Base-by-base conservation (phyloP, 176 grass and related monocot genomes). In the Stipa capillata region DNA sequence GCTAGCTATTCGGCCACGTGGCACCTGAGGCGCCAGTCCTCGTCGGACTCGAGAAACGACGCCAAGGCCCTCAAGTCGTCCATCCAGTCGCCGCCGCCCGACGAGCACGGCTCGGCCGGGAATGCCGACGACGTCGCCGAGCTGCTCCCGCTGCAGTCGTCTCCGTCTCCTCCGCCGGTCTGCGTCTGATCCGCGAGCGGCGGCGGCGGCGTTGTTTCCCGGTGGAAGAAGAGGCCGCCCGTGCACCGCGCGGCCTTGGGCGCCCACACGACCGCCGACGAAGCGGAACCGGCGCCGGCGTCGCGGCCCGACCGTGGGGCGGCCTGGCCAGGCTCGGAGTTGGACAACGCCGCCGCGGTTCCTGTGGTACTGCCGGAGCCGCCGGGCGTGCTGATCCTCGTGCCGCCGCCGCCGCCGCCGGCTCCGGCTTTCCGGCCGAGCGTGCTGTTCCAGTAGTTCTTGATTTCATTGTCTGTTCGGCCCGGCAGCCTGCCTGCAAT, bases 401-500 rank as follows among this genome's bases (percentile, higher is more conserved):
- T 33, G 48, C 23, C 12, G 39, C 75, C 65, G 27, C 14, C 3
- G 28, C 11, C 16, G 55, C 17, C 10, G 36, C n/a, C 28, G 17
- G 65, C 48, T 5, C 53, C 40, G 77, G 56, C 43, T 76, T 82
- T 96, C 78, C 86, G 83, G 11, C 90, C 64, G n/a, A 96, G 88
- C 43, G 87, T 96, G 85, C 89, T 92, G 82, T 96, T 96, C 90
- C 93, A 96, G 84, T 96, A 90, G 93, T 96, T 96, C 80, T 96
- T 96, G 85, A 96, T 96, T 90, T 96, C 93, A 92, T 96, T 96
- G 79, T 96, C 93, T 90, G 93, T 96, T 96, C 93, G 90, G 69
- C 93, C 93, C n/a, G 93, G 93, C 69, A 96, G 75, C 83, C 93
- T 87, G 58, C 78, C 93, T 6, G 93, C 87, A n/a, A 96, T 96